A percentile compares a stretch with the other conserved stretches of the same genome.
phyloP scores from a whole-genome alignment of 1,139 yeast genomes.

The Candida neerlandica region DNA sequence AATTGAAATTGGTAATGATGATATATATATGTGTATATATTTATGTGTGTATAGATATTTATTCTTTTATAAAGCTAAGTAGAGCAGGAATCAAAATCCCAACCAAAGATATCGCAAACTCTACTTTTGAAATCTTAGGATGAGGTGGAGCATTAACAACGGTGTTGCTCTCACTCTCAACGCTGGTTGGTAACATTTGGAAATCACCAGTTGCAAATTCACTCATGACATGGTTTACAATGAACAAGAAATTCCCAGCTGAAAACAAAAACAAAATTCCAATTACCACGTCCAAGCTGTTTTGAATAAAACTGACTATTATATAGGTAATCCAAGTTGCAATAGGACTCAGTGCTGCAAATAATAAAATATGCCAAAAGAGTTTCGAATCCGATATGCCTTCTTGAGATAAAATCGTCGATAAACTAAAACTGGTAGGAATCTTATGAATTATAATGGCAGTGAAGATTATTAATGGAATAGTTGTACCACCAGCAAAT shows the following conservation, averaged over 20 bases:
- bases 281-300: constrained; percentile 42
- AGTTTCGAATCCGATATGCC: constrained; percentile 31
- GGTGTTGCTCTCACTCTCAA: constrained; percentile 14
- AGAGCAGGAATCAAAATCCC: constrained; percentile 21
- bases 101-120: constrained; percentile 16
- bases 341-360: constrained; percentile 56
- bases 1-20: background rate
- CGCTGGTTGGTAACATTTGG: constrained; percentile 12
- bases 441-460: constrained; percentile 73
- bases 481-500: constrained; percentile 45
- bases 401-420: constrained; percentile 54
- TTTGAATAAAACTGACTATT: constrained; percentile 32
- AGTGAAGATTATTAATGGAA: constrained; percentile 54
- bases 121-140: constrained; percentile 10
- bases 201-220: constrained; percentile 21
- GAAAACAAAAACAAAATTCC: constrained; percentile 59
- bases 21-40: constrained; percentile 3
- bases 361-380: constrained; percentile 44
- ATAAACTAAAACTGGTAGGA: constrained; percentile 74
- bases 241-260: constrained; percentile 75
- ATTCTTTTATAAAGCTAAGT: constrained; percentile 18
- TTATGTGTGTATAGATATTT: constrained; percentile 9
- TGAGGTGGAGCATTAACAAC: constrained; percentile 2
- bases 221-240: constrained; percentile 64
- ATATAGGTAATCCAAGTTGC: constrained; percentile 51